Percentiles rank a stretch among this genome's conserved stretches.
Conservation (phyloP, 2,329 filamentous ascomycete species). For the Macrophomina pseudophaseolina region DNA sequence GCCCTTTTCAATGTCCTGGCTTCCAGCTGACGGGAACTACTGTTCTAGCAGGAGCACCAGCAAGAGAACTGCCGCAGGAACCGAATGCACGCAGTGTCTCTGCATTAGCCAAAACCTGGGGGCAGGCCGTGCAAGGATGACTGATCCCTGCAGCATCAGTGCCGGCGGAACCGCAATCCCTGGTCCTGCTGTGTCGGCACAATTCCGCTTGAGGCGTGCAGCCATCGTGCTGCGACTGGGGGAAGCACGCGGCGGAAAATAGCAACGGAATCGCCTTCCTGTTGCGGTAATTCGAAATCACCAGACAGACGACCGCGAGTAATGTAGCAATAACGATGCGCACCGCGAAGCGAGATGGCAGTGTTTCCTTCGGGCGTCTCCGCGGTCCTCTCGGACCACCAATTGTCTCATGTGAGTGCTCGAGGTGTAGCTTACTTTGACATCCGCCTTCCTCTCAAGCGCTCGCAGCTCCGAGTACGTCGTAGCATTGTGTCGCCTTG, state of each 20-base stretch:
- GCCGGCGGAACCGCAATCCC: background rate
- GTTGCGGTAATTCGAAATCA: conserved; percentile 8
- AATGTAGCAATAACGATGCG: background rate
- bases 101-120: background rate
- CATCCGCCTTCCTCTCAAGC: background rate
- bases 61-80: background rate
- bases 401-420: background rate
- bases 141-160: background rate
- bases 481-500: background rate
- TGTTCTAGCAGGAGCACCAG: background rate
- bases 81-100: background rate
- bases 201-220: no score
- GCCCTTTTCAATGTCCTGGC: background rate
- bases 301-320: background rate
- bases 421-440: background rate
- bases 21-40: background rate
- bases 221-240: background rate
- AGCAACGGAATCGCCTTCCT: conserved; percentile 10
- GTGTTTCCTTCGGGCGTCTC: background rate
- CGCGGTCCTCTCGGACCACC: background rate
- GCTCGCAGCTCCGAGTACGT: background rate
- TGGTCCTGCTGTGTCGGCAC: background rate
- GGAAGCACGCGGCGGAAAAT: conserved; percentile 1
- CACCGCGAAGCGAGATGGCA: background rate
- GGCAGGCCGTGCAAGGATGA: background rate